Base-by-base conservation (phyloP, 108 stramenopile genomes). In the Parietichytrium sp. region DNA sequence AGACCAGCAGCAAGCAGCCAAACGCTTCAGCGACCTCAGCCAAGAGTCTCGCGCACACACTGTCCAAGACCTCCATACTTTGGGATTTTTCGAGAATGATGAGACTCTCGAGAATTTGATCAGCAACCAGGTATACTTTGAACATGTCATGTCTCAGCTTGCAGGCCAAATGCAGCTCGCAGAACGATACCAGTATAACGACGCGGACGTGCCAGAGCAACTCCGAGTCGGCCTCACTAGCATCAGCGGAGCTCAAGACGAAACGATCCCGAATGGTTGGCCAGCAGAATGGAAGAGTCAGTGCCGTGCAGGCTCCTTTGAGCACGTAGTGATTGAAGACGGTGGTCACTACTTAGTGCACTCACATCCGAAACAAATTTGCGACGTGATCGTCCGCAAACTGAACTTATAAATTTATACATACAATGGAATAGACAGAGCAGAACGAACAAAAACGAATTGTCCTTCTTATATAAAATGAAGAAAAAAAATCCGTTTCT, bases 111-210 rank as follows among this genome's bases (percentile, higher is more conserved):
- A 33, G 13, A 72, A 72, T 27, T 25, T 72, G 6, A 6, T 8
- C 12, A 23, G n/a, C 3, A 72, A 72, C 42, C 18, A 72, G 61
- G 61, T 72, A 36, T 72, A 72, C 42, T 72, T 72, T 72, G 61
- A 72, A 42, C 42, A 72, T 20, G 61, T 72, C 42, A 72, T 72
- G 61, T 33, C 61, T 10, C 61, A 72, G 33, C 36, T 72, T 27
- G 61, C 61, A 6, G 61, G 61, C 10, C 61, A 72, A 38, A 72
- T 72, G 61, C 61, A 72, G 42, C 61, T 72, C 20, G 61, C 61
- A 42, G 61, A 72, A 25, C 61, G 61, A 16, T 72, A 72, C 20
- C 10, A 10, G 10, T 72, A 25, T 20, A 42, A 2, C 29, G 15
- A 72, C 23, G 45, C 3, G 2, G 29, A n/a, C 1, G 10, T 15